These are phyloP conservation scores for Russula lepida DNA, from an alignment of 768 basidiomycete genomes.

Conservation along the genomic window DNA sequence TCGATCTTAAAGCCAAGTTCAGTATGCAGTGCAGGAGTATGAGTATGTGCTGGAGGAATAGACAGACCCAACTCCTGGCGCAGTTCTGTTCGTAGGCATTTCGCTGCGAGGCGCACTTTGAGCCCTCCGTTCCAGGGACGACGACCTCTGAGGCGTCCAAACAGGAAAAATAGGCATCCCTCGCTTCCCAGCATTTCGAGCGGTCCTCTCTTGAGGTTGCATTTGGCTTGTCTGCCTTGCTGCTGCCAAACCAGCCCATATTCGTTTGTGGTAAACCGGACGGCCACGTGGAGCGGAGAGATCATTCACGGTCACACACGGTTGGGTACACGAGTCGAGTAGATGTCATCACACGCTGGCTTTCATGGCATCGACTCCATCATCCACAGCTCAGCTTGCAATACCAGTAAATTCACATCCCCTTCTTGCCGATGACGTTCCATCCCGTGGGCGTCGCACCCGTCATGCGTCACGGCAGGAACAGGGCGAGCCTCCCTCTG, in stretches of 20 bases:
- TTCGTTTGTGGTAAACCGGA: neutral
- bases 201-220: constrained; percentile 55
- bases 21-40: neutral
- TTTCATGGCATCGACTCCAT: constrained; percentile 21
- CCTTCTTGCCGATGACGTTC: constrained; percentile 48
- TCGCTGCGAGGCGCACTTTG: constrained; percentile 49
- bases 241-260: constrained; percentile 34
- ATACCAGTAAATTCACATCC: constrained; percentile 68
- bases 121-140: constrained; percentile 65
- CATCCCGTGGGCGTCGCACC: constrained; percentile 37
- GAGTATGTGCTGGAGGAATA: neutral
- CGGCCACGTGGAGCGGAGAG: neutral
- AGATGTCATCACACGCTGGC: constrained; percentile 2
- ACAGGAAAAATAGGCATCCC: constrained; percentile 82
- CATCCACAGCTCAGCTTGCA: constrained; percentile 25
- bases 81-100: constrained; percentile 61
- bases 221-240: constrained; percentile 33
- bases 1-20: constrained; percentile 52
- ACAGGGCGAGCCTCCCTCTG: constrained; percentile 25
- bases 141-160: constrained; percentile 61
- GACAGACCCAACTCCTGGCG: constrained; percentile 82
- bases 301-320: neutral
- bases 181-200: constrained; percentile 73
- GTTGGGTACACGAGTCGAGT: neutral
- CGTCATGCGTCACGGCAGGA: constrained; percentile 35